Evolutionary conservation across 768 basidiomycete genomes (phyloP), one percentile per base, ranked within the genome.

Genomic region (Gymnopilus dilepis): DNA sequence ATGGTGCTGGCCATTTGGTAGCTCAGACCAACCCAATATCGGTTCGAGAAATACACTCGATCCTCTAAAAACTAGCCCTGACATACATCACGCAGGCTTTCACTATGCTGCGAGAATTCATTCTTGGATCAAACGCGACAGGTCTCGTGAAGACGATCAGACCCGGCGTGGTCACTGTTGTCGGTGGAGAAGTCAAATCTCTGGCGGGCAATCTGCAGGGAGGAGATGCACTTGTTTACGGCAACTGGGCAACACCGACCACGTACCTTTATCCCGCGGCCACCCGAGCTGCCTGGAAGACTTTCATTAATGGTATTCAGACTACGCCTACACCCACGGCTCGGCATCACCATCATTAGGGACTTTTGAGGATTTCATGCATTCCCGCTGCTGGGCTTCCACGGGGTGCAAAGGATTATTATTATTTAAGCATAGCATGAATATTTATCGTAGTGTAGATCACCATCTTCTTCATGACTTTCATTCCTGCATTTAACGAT

Each of bases 91-190:
- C 19, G 2, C 63, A 91, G 90, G 87, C 85, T 5, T 79, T 82
- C 69, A 81, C 81, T 19, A 84, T 92, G 71, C 69, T 81, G 13
- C 84, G 85, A 19, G 87, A 92, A 61, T 92, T 91, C 63, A 76
- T 92, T 52, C 75, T 92, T 40, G 89, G 90, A 3, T 74, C 72
- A 58, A 88, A 89, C 71, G 47, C 63, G 30, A 86, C 85, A 1
- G 90, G 89, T 0, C 78, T 84, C 5, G 84, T 91, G 37, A 74
- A 70, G 21, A 68, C 68, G 24, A 62, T 69, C 17, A 58, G 69
- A 28, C 59, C 65, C 4, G 76, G 76, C n/a, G 54, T 69, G 8
- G 63, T 63, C 21, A 67, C 65, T 21, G 80, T 82, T 9, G 63
- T 80, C 1, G 82, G 81, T 11, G 90, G 89, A 8, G 84, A 85